These are phyloP conservation scores for Penicillium alfredii DNA, from an alignment of 495 filamentous ascomycete genomes.

Conservation along the genomic window DNA sequence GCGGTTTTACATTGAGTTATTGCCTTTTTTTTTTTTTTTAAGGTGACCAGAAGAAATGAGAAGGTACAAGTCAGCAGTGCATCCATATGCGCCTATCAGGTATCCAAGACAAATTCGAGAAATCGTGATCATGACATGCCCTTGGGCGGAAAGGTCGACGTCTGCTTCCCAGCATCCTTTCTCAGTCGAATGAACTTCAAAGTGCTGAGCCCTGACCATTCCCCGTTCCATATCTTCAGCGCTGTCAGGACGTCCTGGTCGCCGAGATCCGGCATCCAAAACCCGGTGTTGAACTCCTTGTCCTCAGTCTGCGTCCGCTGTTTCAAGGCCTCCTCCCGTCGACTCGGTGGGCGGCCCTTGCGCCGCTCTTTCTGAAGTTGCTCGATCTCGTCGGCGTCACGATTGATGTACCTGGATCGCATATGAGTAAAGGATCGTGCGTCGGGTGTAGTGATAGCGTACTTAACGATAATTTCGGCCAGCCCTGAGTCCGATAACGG, in stretches of 20 bases:
- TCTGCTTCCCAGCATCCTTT: constrained; percentile 47
- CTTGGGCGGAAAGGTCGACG: constrained; percentile 65
- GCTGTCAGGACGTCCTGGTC: constrained; percentile 46
- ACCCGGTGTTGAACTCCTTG: constrained; percentile 78
- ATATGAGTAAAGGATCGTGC: constrained; percentile 1
- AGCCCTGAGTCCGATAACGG: constrained; percentile 55
- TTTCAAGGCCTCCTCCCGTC: constrained; percentile 68
- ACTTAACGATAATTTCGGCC: constrained; percentile 58
- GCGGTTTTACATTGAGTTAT: no score
- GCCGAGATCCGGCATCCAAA: constrained; percentile 63
- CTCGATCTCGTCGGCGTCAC: constrained; percentile 69
- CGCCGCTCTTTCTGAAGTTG: constrained; percentile 68
- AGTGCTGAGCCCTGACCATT: constrained; percentile 53
- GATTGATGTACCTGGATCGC: constrained; percentile 62
- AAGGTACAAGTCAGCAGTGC: no score
- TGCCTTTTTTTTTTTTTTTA: no score
- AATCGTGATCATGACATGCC: constrained; percentile 44
- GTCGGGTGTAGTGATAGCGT: constrained; percentile 1
- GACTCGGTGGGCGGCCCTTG: constrained; percentile 72
- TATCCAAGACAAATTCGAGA: background rate
- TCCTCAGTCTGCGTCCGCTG: constrained; percentile 64
- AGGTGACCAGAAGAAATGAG: no score
- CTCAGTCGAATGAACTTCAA: constrained; percentile 59
- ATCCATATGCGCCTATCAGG: background rate
- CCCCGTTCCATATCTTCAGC: constrained; percentile 55